phyloP scores from a whole-genome alignment of 2,329 filamentous ascomycete genomes.

The Colletotrichum euphorbiae region DNA sequence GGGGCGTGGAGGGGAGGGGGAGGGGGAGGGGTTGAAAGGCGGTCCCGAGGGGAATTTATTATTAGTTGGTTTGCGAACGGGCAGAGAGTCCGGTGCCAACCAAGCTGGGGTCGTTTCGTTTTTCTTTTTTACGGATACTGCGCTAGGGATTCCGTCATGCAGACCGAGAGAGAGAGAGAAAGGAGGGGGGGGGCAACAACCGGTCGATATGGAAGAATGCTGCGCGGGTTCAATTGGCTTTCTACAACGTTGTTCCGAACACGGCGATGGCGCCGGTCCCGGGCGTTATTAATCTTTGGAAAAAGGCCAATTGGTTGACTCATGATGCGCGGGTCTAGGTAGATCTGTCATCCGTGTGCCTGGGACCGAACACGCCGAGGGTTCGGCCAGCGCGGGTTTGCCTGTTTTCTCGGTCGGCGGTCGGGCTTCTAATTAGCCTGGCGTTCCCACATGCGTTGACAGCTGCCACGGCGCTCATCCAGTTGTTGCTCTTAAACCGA shows the following conservation, averaged over 20 bases:
- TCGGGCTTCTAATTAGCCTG: conserved; percentile 21
- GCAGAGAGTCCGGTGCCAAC: conserved; percentile 7
- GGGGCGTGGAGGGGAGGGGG: conserved; percentile 4
- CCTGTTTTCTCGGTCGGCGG: conserved; percentile 22
- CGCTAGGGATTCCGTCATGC: conserved; percentile 30
- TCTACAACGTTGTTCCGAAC: conserved; percentile 10
- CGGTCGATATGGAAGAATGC: conserved; percentile 4
- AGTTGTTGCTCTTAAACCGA: neutral
- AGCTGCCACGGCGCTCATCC: neutral
- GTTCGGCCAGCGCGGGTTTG: conserved; percentile 19
- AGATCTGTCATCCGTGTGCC: conserved; percentile 20
- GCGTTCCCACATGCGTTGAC: neutral
- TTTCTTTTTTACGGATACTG: conserved; percentile 1
- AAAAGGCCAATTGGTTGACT: conserved; percentile 26
- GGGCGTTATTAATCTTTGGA: neutral
- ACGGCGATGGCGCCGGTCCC: conserved; percentile 2
- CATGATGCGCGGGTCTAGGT: conserved; percentile 22
- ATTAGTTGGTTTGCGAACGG: conserved; percentile 17
- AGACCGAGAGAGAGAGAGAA: too few species aligned
- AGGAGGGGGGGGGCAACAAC: conserved; percentile 18
- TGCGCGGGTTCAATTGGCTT: neutral
- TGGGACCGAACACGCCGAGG: conserved; percentile 29
- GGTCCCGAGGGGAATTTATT: conserved; percentile 17
- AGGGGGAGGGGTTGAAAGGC: conserved; percentile 31
- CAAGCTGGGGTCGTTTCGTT: conserved; percentile 8